These are phyloP conservation scores for Ophiocordyceps camponoti-leonardi DNA, from an alignment of 2,329 filamentous ascomycete species.

Conservation along the genomic window DNA sequence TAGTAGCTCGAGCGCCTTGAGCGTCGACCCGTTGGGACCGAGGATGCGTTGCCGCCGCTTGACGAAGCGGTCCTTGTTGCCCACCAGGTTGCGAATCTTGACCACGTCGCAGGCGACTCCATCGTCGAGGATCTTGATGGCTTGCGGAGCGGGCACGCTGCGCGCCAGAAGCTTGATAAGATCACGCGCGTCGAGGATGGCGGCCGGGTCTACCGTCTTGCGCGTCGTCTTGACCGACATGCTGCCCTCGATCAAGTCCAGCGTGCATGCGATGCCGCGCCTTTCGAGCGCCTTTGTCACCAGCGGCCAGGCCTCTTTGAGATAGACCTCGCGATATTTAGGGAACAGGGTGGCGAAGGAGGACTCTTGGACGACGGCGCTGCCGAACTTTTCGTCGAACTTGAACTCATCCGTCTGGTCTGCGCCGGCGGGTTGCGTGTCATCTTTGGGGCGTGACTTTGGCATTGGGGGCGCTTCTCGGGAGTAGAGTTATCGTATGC, in stretches of 20 bases:
- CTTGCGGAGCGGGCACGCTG: slow-evolving; percentile 84
- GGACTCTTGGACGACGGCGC: slow-evolving; percentile 83
- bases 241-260: slow-evolving; percentile 87
- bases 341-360: slow-evolving; percentile 80
- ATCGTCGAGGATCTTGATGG: slow-evolving; percentile 86
- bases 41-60: slow-evolving; percentile 88
- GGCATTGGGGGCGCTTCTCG: neutral
- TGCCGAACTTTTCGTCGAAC: slow-evolving; percentile 66
- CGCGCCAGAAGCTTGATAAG: slow-evolving; percentile 83
- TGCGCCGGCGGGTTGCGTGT: slow-evolving; percentile 42
- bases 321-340: slow-evolving; percentile 88
- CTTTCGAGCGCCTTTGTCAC: slow-evolving; percentile 80
- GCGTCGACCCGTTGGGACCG: slow-evolving; percentile 75
- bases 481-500: neutral
- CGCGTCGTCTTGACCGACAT: slow-evolving; percentile 95
- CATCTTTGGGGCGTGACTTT: slow-evolving; percentile 71
- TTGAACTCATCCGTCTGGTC: slow-evolving; percentile 63
- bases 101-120: slow-evolving; percentile 86
- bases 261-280: slow-evolving; percentile 71
- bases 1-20: slow-evolving; percentile 85
- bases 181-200: slow-evolving; percentile 86
- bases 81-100: slow-evolving; percentile 79
- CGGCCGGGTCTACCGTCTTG: slow-evolving; percentile 80
- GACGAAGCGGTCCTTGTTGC: slow-evolving; percentile 89
- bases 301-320: slow-evolving; percentile 84